Conservation (phyloP, 352 stramenopile genomes). For the Phytophthora litchii region DNA sequence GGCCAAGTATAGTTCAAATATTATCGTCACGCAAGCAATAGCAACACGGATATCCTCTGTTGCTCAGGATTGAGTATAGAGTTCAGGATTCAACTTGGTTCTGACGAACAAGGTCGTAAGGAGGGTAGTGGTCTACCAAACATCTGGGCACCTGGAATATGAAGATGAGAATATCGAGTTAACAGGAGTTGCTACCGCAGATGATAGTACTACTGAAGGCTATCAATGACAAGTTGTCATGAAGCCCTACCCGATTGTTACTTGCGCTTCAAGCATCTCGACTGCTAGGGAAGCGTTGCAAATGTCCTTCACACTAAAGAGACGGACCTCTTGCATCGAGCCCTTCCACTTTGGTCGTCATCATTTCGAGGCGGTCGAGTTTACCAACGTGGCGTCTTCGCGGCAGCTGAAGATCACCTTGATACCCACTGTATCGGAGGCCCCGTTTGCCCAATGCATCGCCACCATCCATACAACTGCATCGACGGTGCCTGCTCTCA, state of each 20-base stretch:
- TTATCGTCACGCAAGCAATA: constrained; percentile 4
- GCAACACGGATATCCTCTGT: neutral
- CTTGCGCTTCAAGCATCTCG: neutral
- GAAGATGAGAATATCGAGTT: too few species aligned
- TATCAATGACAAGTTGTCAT: too few species aligned
- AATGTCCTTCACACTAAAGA: constrained; percentile 5
- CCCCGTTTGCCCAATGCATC: too few species aligned
- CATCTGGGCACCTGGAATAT: neutral
- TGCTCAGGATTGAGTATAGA: neutral
- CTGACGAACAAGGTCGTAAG: constrained; percentile 5
- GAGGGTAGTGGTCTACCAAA: neutral
- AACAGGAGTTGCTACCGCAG: too few species aligned
- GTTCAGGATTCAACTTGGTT: neutral
- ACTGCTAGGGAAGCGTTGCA: constrained; percentile 17
- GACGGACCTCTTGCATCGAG: neutral
- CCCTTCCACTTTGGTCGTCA: constrained; percentile 2
- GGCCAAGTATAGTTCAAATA: neutral
- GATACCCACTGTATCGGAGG: too few species aligned
- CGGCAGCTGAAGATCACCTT: neutral
- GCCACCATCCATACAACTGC: neutral
- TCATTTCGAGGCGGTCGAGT: neutral
- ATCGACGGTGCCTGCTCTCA: constrained; percentile 7
- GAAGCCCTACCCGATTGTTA: constrained; percentile 10
- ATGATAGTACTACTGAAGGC: too few species aligned
- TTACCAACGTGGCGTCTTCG: constrained; percentile 8